Evolutionary conservation across 306 rosid species (phyloP).

Genomic region (Benincasa hispida): DNA sequence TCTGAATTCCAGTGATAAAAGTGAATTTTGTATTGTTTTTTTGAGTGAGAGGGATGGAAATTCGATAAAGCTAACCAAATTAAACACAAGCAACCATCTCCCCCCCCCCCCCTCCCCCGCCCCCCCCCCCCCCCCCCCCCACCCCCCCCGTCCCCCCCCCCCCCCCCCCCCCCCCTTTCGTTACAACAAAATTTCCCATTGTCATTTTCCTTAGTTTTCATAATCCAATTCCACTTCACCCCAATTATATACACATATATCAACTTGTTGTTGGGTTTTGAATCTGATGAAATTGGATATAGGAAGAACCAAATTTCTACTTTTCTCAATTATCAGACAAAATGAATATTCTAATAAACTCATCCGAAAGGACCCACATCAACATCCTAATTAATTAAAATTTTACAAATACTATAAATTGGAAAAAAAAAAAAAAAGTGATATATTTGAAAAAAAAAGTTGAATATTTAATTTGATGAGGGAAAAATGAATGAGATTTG

Average conservation of each 20-base stretch:
- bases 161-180: no score
- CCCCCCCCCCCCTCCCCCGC: no score
- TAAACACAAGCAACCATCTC: background rate
- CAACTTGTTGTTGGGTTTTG: background rate
- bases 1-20: no score
- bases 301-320: conserved; percentile 37
- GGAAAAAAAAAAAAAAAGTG: background rate
- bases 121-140: no score
- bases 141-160: no score
- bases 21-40: no score
- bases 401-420: background rate
- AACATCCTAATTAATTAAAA: background rate
- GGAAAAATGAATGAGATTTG: background rate
- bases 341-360: conserved; percentile 49
- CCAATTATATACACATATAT: background rate
- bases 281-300: conserved; percentile 24
- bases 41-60: no score
- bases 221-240: background rate
- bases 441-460: background rate
- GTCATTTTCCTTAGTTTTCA: background rate
- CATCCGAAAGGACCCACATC: conserved; percentile 19
- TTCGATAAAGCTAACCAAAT: background rate
- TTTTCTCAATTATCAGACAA: conserved; percentile 35
- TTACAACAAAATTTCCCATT: background rate
- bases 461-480: background rate